These are phyloP conservation scores for Ophiosphaerella korrae DNA, from an alignment of 2,329 filamentous ascomycete genomes.

Conservation along the genomic window DNA sequence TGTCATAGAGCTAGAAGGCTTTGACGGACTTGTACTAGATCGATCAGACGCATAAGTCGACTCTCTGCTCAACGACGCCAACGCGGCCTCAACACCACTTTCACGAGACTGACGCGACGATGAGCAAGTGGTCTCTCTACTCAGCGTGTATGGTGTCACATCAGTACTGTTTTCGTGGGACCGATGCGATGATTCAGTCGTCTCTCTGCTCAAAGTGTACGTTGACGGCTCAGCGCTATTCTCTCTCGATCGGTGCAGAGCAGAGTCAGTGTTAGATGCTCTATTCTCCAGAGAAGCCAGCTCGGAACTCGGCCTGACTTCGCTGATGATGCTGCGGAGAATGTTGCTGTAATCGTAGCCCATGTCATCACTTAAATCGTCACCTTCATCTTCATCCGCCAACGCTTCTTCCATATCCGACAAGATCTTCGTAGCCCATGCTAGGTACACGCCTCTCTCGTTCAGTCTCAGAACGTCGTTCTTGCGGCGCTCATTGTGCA, in stretches of 20 bases:
- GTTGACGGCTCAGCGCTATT: too few species aligned
- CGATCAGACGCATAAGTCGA: too few species aligned
- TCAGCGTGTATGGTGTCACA: background rate
- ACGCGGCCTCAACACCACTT: background rate
- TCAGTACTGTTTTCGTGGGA: too few species aligned
- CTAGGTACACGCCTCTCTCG: slow-evolving; percentile 5
- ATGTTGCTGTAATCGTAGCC: slow-evolving; percentile 23
- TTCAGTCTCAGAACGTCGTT: slow-evolving; percentile 1
- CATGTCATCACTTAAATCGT: slow-evolving; percentile 1
- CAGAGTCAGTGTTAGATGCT: background rate
- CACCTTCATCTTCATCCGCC: background rate
- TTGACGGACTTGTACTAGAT: background rate
- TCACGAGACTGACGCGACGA: background rate
- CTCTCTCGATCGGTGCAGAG: background rate
- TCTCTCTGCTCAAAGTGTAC: slow-evolving; percentile 1
- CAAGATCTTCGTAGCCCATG: slow-evolving; percentile 21
- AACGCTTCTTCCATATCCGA: slow-evolving; percentile 12
- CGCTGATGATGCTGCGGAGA: slow-evolving; percentile 16
- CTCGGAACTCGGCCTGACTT: slow-evolving; percentile 5
- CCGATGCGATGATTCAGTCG: background rate
- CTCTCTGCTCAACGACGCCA: too few species aligned
- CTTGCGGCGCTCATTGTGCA: slow-evolving; percentile 12
- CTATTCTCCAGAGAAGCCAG: background rate
- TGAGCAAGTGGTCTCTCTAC: background rate
- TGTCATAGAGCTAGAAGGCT: background rate